Evolutionary conservation across 768 basidiomycete species (phyloP).

Genomic region (Leccinum subtestaceum): DNA sequence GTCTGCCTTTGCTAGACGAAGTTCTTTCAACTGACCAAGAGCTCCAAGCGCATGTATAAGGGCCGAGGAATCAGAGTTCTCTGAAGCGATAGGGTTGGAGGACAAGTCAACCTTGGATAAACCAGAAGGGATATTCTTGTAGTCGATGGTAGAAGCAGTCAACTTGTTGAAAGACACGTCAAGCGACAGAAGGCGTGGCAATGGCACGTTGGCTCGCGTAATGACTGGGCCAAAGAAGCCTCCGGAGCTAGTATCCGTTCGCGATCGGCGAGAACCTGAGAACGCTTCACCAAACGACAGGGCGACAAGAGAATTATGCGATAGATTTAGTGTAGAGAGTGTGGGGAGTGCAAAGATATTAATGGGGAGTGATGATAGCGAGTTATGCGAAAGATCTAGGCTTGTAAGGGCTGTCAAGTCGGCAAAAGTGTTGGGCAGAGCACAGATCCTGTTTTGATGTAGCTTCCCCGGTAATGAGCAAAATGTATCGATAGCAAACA

Average conservation of each 20-base stretch:
- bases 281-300: slow-evolving; percentile 67
- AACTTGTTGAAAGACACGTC: slow-evolving; percentile 70
- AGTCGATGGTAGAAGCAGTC: slow-evolving; percentile 51
- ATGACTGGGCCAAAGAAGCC: slow-evolving; percentile 66
- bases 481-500: neutral
- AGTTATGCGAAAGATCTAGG: slow-evolving; percentile 75
- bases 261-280: slow-evolving; percentile 23
- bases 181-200: slow-evolving; percentile 64
- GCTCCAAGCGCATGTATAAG: slow-evolving; percentile 47
- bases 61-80: slow-evolving; percentile 21
- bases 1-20: slow-evolving; percentile 53
- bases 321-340: slow-evolving; percentile 63
- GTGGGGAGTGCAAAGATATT: slow-evolving; percentile 68
- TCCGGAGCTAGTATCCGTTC: slow-evolving; percentile 35
- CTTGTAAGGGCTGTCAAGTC: slow-evolving; percentile 65
- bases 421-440: slow-evolving; percentile 62
- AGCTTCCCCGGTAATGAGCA: slow-evolving; percentile 42
- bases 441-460: slow-evolving; percentile 66
- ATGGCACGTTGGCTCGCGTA: slow-evolving; percentile 56
- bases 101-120: slow-evolving; percentile 64
- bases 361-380: slow-evolving; percentile 56
- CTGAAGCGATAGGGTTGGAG: slow-evolving; percentile 58
- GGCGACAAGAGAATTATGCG: slow-evolving; percentile 61
- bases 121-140: slow-evolving; percentile 46
- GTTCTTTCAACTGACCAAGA: slow-evolving; percentile 53